Conservation (phyloP, 2,329 filamentous ascomycete species). For the Alternaria solani region DNA sequence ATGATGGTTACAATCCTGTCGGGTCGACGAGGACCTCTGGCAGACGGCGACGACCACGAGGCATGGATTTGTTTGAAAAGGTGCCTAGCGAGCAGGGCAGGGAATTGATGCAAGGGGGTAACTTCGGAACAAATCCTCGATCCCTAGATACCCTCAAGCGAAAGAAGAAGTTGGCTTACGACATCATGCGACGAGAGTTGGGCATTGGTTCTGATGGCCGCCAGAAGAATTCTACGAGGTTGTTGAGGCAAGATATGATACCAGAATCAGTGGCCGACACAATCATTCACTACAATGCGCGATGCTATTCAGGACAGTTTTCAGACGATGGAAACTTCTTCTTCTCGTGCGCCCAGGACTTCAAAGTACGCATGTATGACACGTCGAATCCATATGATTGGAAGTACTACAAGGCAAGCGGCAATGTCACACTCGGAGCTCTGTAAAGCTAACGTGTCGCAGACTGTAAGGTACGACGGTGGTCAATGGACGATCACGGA, state of each 20-base stretch:
- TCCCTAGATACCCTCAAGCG: slow-evolving; percentile 63
- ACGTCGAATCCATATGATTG: slow-evolving; percentile 94
- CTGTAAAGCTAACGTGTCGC: slow-evolving; percentile 54
- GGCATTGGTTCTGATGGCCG: slow-evolving; percentile 69
- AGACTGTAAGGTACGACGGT: slow-evolving; percentile 82
- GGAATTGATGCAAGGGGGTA: slow-evolving; percentile 81
- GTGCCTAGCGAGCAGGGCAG: slow-evolving; percentile 80
- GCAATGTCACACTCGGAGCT: not conserved
- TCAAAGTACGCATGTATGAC: slow-evolving; percentile 95
- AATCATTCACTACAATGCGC: slow-evolving; percentile 84
- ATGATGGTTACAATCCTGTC: slow-evolving; percentile 44
- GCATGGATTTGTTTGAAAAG: slow-evolving; percentile 71
- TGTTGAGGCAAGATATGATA: slow-evolving; percentile 79
- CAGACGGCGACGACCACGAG: slow-evolving; percentile 54
- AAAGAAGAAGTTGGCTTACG: slow-evolving; percentile 68
- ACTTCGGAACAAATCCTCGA: slow-evolving; percentile 74
- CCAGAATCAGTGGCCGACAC: slow-evolving; percentile 81
- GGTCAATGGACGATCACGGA: slow-evolving; percentile 98
- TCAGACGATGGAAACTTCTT: slow-evolving; percentile 98
- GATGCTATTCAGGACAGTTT: slow-evolving; percentile 95
- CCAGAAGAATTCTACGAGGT: slow-evolving; percentile 67
- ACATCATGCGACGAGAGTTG: slow-evolving; percentile 82
- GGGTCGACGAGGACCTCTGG: slow-evolving; percentile 46
- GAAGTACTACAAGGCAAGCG: slow-evolving; percentile 87
- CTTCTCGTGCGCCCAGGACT: slow-evolving; percentile 90